Percentiles rank a stretch among this genome's conserved stretches.
These are phyloP conservation scores for Wickerhamiella infanticola DNA, from an alignment of 1,139 yeast species.

Conservation along the genomic window DNA sequence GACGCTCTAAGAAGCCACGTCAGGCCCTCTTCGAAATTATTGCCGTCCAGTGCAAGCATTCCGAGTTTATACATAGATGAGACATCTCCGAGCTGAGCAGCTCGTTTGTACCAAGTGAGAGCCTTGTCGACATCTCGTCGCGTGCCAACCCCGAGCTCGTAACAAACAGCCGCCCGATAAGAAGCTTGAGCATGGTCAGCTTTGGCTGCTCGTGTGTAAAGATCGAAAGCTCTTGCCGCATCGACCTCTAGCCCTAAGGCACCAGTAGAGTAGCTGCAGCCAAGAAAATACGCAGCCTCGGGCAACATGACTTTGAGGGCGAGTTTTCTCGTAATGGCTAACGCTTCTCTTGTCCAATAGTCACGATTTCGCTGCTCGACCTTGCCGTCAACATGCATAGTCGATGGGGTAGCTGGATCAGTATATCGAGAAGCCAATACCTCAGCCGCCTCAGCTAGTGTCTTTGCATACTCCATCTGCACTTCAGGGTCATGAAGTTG, in stretches of 20 bases:
- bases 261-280: constrained; percentile 44
- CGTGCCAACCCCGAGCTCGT: constrained; percentile 51
- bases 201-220: constrained; percentile 42
- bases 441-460: constrained; percentile 23
- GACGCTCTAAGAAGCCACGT: constrained; percentile 44
- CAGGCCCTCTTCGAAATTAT: constrained; percentile 33
- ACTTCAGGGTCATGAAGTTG: constrained; percentile 20
- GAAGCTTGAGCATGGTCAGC: constrained; percentile 42
- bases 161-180: constrained; percentile 52
- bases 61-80: constrained; percentile 59
- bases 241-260: constrained; percentile 39
- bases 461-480: constrained; percentile 26
- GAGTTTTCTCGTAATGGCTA: constrained; percentile 41
- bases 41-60: constrained; percentile 42
- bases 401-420: constrained; percentile 22
- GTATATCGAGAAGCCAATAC: constrained; percentile 19
- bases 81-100: constrained; percentile 41
- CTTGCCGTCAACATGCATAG: constrained; percentile 23
- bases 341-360: constrained; percentile 40
- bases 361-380: constrained; percentile 37
- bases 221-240: constrained; percentile 42
- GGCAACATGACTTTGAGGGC: constrained; percentile 29
- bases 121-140: constrained; percentile 32
- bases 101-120: constrained; percentile 36
- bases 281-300: constrained; percentile 41